Conservation (phyloP, 1,139 yeast genomes). For the Saccharomyces hybrid region DNA sequence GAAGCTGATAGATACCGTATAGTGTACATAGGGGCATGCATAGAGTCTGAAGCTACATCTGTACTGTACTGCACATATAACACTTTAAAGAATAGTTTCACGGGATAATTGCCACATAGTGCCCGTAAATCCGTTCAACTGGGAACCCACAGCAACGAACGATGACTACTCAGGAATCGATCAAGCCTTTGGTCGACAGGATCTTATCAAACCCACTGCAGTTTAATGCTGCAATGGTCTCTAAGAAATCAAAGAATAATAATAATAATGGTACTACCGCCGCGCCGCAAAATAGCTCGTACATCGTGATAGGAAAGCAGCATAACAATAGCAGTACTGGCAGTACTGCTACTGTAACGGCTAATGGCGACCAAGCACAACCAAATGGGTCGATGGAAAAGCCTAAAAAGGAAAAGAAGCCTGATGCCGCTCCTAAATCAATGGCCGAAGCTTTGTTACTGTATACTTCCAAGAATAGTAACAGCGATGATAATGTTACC, state of each 20-base stretch:
- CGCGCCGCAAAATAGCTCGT: constrained; percentile 17
- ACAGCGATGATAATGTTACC: not conserved
- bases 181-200: constrained; percentile 45
- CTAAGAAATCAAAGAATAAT: not conserved
- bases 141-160: constrained; percentile 4
- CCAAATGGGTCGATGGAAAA: not conserved
- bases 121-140: not conserved
- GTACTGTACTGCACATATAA: not conserved
- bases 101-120: not conserved
- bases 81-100: not conserved
- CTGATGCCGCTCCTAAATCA: constrained; percentile 17
- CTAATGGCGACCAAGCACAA: not conserved
- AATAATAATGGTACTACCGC: constrained; percentile 16
- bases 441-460: constrained; percentile 25
- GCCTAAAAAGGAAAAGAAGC: constrained; percentile 10
- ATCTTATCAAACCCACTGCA: constrained; percentile 52
- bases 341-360: constrained; percentile 5
- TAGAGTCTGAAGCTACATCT: not conserved
- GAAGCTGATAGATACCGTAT: not conserved
- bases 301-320: constrained; percentile 26
- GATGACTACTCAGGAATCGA: constrained; percentile 24
- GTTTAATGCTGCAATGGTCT: constrained; percentile 43
- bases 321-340: constrained; percentile 6
- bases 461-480: constrained; percentile 12
- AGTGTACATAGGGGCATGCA: not conserved